Percentiles rank a stretch among this genome's conserved stretches.
Evolutionary conservation across 176 grass and related monocot species (phyloP).

Genomic region (Triticum turgidum): DNA sequence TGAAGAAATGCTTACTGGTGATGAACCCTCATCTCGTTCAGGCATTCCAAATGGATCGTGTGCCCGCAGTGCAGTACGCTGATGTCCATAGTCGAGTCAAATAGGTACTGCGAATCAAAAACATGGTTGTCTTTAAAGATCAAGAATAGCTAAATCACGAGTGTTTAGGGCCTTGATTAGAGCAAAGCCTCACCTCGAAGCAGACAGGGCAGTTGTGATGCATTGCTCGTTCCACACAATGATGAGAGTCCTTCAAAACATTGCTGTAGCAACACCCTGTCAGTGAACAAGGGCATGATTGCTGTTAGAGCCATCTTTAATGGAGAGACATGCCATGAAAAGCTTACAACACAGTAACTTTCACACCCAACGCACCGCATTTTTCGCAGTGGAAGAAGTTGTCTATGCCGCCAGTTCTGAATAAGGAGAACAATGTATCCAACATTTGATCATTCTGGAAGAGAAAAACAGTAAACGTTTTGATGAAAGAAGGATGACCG

Average conservation of each 20-base stretch:
- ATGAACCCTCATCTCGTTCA: conserved; percentile 71
- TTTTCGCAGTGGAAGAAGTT: conserved; percentile 76
- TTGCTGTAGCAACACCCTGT: conserved; percentile 82
- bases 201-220: conserved; percentile 90
- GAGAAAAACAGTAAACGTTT: neutral
- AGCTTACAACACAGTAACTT: neutral
- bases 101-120: conserved; percentile 56
- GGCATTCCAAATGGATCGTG: conserved; percentile 78
- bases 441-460: conserved; percentile 3
- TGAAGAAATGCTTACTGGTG: conserved; percentile 60
- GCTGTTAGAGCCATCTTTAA: neutral
- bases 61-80: conserved; percentile 73
- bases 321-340: neutral
- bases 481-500: neutral
- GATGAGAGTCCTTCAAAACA: conserved; percentile 67
- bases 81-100: conserved; percentile 81
- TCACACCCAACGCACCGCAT: conserved; percentile 47
- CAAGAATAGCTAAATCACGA: neutral
- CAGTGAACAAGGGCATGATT: neutral
- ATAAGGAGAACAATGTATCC: neutral
- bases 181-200: conserved; percentile 57
- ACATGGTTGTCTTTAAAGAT: neutral
- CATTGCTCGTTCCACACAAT: conserved; percentile 81
- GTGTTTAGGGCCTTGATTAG: neutral
- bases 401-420: conserved; percentile 60